phyloP scores from a whole-genome alignment of 129 eudicot species.

The Flaveria robusta region DNA sequence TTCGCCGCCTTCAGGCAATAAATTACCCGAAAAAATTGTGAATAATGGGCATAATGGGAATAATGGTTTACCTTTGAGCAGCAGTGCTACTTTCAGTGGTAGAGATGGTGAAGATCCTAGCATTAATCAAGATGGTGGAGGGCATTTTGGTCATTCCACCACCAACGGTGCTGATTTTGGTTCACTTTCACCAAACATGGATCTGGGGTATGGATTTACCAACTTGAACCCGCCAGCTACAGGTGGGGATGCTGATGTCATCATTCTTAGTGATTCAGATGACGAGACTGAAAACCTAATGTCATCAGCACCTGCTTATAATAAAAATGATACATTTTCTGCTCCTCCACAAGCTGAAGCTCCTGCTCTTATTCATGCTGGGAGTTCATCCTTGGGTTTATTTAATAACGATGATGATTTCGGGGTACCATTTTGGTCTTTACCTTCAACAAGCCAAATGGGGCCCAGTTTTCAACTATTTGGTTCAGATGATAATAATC shows the following conservation, averaged over 20 bases:
- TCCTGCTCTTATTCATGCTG: constrained; percentile 43
- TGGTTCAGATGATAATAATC: constrained; percentile 56
- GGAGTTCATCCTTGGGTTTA: constrained; percentile 58
- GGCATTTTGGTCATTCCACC: constrained; percentile 53
- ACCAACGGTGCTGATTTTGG: constrained; percentile 60
- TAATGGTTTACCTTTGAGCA: constrained; percentile 68
- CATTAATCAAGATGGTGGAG: constrained; percentile 71
- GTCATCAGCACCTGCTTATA: constrained; percentile 38
- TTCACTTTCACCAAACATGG: constrained; percentile 58
- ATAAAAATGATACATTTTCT: constrained; percentile 37
- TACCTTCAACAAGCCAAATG: constrained; percentile 65
- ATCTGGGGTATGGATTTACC: constrained; percentile 39
- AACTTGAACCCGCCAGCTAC: constrained; percentile 40
- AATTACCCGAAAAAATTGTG: constrained; percentile 31
- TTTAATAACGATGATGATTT: constrained; percentile 65
- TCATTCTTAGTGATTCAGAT: constrained; percentile 87
- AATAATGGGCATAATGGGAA: constrained; percentile 40
- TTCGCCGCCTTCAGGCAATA: constrained; percentile 50
- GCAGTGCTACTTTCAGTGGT: constrained; percentile 85
- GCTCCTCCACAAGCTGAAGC: constrained; percentile 50
- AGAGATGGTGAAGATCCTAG: constrained; percentile 84
- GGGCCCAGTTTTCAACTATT: constrained; percentile 73
- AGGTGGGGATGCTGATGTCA: constrained; percentile 56
- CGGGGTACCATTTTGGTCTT: constrained; percentile 61
- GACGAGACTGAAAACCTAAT: constrained; percentile 60